A percentile compares a stretch with the other conserved stretches of the same genome.
Evolutionary conservation across 169 alveolate genomes (phyloP).

Genomic region (Perkinsus olseni): DNA sequence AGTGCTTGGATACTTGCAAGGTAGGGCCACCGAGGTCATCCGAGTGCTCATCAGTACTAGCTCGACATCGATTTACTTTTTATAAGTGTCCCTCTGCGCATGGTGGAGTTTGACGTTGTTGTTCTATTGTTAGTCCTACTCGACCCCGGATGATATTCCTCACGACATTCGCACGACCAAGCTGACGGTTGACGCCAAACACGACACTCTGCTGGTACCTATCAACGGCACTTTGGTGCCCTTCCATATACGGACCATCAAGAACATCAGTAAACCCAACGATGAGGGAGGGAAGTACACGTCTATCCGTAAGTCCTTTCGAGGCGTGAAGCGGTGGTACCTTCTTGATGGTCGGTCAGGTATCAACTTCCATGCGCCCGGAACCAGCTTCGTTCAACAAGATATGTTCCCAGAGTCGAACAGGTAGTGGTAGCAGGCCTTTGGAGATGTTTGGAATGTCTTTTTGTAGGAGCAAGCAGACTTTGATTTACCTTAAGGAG

Average conservation of each 20-base stretch:
- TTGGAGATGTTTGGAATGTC: neutral
- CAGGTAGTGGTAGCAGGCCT: neutral
- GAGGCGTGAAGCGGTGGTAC: neutral
- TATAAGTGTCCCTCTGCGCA: no score
- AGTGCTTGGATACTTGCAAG: neutral
- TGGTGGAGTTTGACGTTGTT: no score
- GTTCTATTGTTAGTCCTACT: neutral
- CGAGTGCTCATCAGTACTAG: no score
- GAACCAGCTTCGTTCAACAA: neutral
- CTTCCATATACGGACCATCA: slow-evolving; percentile 31
- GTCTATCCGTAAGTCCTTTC: neutral
- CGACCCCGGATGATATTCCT: neutral
- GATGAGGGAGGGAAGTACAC: slow-evolving; percentile 5
- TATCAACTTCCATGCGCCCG: slow-evolving; percentile 22
- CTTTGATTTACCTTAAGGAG: slow-evolving; percentile 76
- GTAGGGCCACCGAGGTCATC: neutral
- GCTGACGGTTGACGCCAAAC: slow-evolving; percentile 27
- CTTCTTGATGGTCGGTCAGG: neutral
- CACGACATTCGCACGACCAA: neutral
- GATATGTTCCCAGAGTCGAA: neutral
- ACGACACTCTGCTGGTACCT: slow-evolving; percentile 28
- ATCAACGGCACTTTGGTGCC: slow-evolving; percentile 18
- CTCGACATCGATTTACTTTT: no score
- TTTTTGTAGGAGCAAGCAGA: neutral
- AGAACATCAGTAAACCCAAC: slow-evolving; percentile 23